Percentiles rank a stretch among this genome's conserved stretches.
Conservation (phyloP, 805 yeast species). For the Schwanniomyces occidentalis region DNA sequence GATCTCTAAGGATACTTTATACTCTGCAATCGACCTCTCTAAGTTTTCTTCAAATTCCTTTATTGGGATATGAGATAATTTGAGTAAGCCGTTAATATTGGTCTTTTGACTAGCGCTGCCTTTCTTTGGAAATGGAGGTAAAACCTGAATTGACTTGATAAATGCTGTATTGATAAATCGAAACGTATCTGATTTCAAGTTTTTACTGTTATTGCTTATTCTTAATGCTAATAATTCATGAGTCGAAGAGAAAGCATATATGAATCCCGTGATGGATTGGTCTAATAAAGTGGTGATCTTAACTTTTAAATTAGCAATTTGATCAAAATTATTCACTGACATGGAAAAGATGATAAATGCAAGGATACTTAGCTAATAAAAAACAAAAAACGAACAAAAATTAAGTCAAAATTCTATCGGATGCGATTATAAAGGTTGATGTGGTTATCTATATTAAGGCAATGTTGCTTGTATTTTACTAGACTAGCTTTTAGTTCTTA, state of each 20-base stretch:
- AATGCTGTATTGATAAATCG: conserved; percentile 57
- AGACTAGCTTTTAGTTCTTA: too few relatives aligned
- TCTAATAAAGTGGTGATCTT: conserved; percentile 62
- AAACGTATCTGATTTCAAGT: conserved; percentile 29
- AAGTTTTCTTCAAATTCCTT: conserved; percentile 19
- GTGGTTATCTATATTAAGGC: too few relatives aligned
- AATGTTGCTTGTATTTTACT: too few relatives aligned
- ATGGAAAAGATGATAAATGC: too few relatives aligned
- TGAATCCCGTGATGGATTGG: conserved; percentile 56
- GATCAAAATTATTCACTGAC: conserved; percentile 15
- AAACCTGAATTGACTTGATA: conserved; percentile 51
- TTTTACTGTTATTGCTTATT: conserved; percentile 14
- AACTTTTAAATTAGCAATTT: conserved; percentile 41
- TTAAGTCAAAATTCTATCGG: too few relatives aligned
- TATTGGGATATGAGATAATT: conserved; percentile 17
- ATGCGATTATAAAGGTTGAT: too few relatives aligned
- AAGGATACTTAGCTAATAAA: too few relatives aligned
- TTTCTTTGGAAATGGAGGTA: conserved; percentile 32
- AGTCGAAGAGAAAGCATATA: conserved; percentile 60
- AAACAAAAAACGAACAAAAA: too few relatives aligned
- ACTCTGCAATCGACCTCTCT: conserved; percentile 21
- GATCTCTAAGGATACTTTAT: conserved; percentile 19
- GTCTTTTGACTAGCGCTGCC: conserved; percentile 20
- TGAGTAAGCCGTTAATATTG: conserved; percentile 20
- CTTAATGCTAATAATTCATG: conserved; percentile 43